Percentiles rank a stretch among this genome's conserved stretches.
phyloP scores from a whole-genome alignment of 2,329 filamentous ascomycete genomes.

The Diaporthe nobilis region DNA sequence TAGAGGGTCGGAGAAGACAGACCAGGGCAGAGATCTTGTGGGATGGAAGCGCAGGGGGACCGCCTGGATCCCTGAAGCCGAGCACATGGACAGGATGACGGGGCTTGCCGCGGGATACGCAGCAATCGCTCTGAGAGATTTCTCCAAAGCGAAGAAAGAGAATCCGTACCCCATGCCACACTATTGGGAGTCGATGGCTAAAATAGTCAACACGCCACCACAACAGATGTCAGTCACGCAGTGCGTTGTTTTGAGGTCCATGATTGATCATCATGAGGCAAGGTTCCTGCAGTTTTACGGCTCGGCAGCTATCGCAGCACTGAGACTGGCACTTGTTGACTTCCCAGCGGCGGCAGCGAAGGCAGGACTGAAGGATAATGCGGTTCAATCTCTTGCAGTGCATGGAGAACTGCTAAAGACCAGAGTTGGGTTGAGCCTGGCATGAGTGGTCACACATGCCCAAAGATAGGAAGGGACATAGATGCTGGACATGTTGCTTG shows the following conservation, averaged over 20 bases:
- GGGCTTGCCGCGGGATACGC: conserved; percentile 89
- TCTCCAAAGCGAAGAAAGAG: conserved; percentile 75
- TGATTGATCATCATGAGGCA: conserved; percentile 80
- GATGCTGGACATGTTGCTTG: conserved; percentile 1
- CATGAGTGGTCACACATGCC: conserved; percentile 43
- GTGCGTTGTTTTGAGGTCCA: conserved; percentile 76
- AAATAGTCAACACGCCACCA: conserved; percentile 81
- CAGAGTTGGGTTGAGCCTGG: conserved; percentile 64
- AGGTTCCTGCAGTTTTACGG: conserved; percentile 88
- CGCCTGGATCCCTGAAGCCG: conserved; percentile 75
- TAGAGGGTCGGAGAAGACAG: conserved; percentile 80
- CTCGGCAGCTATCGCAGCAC: conserved; percentile 77
- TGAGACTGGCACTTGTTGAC: conserved; percentile 80
- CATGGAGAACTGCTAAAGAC: conserved; percentile 67
- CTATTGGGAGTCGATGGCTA: conserved; percentile 86
- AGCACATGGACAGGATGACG: conserved; percentile 86
- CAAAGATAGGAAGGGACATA: background rate
- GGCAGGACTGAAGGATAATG: conserved; percentile 56
- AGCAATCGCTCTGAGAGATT: conserved; percentile 85
- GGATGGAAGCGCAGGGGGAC: conserved; percentile 79
- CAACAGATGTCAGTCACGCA: conserved; percentile 80
- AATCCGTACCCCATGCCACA: conserved; percentile 84
- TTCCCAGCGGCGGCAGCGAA: conserved; percentile 72
- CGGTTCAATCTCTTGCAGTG: conserved; percentile 66
- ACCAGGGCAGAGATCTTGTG: conserved; percentile 74